These are phyloP conservation scores for Plasmodium ovale DNA, from an alignment of 169 alveolate species.

Conservation along the genomic window DNA sequence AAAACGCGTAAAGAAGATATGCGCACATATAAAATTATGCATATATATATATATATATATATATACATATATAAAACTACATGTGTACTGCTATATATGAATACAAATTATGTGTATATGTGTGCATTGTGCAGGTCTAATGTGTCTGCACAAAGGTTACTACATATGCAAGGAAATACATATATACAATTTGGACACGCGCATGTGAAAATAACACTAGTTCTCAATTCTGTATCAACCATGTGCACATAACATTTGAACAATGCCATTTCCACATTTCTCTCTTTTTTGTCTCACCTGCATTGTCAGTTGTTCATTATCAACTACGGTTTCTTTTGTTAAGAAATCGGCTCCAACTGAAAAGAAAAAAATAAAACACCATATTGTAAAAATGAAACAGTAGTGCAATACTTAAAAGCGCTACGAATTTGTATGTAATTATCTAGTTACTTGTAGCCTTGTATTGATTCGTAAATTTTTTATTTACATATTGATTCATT, in stretches of 20 bases:
- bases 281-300: slow-evolving; percentile 87
- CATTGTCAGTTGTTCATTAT: slow-evolving; percentile 95
- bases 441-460: slow-evolving; percentile 95
- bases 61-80: too few relatives aligned
- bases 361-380: slow-evolving; percentile 9
- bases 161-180: background rate
- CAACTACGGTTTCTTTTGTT: slow-evolving; percentile 96
- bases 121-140: background rate
- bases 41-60: slow-evolving; percentile 16
- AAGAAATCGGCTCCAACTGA: slow-evolving; percentile 98
- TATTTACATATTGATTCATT: slow-evolving; percentile 97
- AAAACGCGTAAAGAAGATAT: background rate
- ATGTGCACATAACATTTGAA: background rate
- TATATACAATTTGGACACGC: background rate
- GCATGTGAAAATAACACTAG: background rate
- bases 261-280: background rate
- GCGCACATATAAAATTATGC: too few relatives aligned
- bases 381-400: background rate
- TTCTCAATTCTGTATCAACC: background rate
- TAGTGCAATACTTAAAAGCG: background rate
- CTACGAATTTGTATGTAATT: background rate
- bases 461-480: slow-evolving; percentile 95
- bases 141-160: background rate
- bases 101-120: background rate
- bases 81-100: background rate